Conservation (phyloP, 2,329 filamentous ascomycete species). For the Byssochlamys sp. region DNA sequence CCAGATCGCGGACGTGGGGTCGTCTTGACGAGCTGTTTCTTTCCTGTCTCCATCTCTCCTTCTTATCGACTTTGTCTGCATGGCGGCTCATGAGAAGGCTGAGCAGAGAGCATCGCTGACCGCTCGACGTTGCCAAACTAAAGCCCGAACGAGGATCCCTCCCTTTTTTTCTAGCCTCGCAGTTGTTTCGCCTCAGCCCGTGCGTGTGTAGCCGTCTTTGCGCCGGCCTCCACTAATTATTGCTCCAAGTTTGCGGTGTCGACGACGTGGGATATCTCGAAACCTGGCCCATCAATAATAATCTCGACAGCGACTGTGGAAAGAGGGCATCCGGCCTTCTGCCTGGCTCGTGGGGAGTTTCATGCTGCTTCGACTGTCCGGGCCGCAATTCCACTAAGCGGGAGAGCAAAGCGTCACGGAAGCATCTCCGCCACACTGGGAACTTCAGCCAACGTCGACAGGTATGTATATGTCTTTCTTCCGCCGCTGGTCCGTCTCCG, state of each 20-base stretch:
- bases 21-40: neutral
- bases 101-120: neutral
- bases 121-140: neutral
- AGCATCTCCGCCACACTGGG: neutral
- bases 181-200: neutral
- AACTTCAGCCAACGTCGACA: neutral
- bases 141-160: neutral
- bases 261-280: neutral
- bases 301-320: neutral
- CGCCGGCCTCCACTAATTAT: neutral
- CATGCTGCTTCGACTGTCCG: neutral
- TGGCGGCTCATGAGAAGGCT: neutral
- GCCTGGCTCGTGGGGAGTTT: neutral
- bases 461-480: neutral
- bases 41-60: neutral
- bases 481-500: neutral
- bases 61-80: neutral
- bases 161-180: neutral
- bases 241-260: neutral
- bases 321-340: neutral
- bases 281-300: neutral
- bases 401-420: neutral
- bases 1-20: neutral
- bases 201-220: neutral
- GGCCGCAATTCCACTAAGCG: neutral